phyloP scores from a whole-genome alignment of 164 flowering plant genomes.

The Piper longum region DNA sequence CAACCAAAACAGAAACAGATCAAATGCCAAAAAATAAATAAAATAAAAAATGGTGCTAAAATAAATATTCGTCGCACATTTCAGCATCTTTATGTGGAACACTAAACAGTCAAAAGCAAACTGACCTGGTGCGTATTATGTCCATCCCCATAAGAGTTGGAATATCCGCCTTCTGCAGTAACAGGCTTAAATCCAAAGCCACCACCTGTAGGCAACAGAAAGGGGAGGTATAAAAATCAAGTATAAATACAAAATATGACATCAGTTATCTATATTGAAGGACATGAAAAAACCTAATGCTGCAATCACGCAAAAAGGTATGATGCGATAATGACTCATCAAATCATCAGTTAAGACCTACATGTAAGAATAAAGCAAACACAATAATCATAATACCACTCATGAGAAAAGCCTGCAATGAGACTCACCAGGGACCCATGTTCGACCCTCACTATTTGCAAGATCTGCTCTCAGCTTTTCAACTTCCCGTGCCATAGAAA shows the following conservation, averaged over 20 bases:
- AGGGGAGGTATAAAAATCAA: not conserved
- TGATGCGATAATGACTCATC: not conserved
- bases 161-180: conserved; percentile 36
- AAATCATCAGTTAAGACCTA: too few relatives aligned
- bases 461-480: conserved; percentile 82
- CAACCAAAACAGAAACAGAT: conserved; percentile 1
- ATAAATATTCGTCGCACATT: not conserved
- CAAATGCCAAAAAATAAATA: too few relatives aligned
- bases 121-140: conserved; percentile 56
- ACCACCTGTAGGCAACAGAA: conserved; percentile 33
- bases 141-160: conserved; percentile 55
- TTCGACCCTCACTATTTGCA: conserved; percentile 40
- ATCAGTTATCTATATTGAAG: not conserved
- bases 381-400: too few relatives aligned
- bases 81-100: not conserved
- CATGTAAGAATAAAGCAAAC: too few relatives aligned
- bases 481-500: conserved; percentile 88
- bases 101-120: not conserved
- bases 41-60: too few relatives aligned
- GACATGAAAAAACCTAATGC: not conserved
- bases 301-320: not conserved
- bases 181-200: conserved; percentile 45
- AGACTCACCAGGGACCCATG: conserved; percentile 59
- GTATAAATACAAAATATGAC: not conserved
- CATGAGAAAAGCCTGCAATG: not conserved